phyloP scores from a whole-genome alignment of 805 yeast species.

The Blastobotrys chiropterorum region DNA sequence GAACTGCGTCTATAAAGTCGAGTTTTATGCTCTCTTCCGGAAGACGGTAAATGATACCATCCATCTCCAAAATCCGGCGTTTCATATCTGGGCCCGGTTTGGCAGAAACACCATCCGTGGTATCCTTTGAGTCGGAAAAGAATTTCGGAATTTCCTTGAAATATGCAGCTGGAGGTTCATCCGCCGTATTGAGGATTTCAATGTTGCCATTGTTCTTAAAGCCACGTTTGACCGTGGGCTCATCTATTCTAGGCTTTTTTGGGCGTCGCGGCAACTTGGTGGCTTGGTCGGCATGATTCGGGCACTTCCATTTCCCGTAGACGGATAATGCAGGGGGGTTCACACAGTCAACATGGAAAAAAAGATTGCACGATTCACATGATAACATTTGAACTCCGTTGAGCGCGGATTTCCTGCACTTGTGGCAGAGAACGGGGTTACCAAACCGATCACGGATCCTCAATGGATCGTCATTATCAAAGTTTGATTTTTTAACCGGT shows the following conservation, averaged over 20 bases:
- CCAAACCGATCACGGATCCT: constrained; percentile 61
- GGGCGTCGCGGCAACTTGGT: constrained; percentile 27
- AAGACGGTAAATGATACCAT: constrained; percentile 51
- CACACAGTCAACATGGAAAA: constrained; percentile 88
- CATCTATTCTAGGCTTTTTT: constrained; percentile 48
- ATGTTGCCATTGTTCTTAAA: constrained; percentile 50
- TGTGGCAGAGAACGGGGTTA: constrained; percentile 62
- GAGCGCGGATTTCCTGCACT: constrained; percentile 68
- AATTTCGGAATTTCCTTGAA: constrained; percentile 17
- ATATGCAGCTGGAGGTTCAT: constrained; percentile 19
- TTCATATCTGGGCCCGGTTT: constrained; percentile 20
- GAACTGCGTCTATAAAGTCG: constrained; percentile 57
- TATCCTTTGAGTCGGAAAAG: constrained; percentile 31
- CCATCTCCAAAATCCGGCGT: constrained; percentile 18
- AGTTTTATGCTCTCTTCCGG: constrained; percentile 63
- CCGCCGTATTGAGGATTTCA: constrained; percentile 45
- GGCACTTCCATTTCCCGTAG: constrained; percentile 87
- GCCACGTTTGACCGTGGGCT: constrained; percentile 50
- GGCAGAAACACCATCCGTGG: constrained; percentile 34
- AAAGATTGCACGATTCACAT: constrained; percentile 77
- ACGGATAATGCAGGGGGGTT: constrained; percentile 70
- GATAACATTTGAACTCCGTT: constrained; percentile 50
- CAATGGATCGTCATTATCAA: constrained; percentile 16
- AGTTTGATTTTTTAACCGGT: constrained; percentile 21
- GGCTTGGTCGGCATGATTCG: constrained; percentile 59